phyloP scores from a whole-genome alignment of 148 eudicot genomes.

The Cornus controversa region DNA sequence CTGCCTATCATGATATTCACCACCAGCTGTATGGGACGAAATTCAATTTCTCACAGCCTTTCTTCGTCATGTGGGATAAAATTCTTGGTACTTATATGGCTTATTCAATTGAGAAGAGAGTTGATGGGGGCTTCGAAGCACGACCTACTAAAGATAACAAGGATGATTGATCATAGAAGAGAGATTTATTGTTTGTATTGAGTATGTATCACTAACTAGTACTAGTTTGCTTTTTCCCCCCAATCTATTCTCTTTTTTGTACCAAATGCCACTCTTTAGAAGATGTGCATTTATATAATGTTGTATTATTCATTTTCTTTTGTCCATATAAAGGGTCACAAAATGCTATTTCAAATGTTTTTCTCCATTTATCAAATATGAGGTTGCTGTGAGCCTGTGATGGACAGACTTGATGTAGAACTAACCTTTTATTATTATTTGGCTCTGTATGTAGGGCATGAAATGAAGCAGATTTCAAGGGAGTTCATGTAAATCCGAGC shows the following conservation, averaged over 20 bases:
- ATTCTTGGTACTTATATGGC: constrained; percentile 98
- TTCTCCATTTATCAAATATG: background rate
- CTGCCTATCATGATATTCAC: constrained; percentile 91
- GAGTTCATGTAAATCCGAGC: too few species aligned
- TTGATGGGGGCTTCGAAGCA: constrained; percentile 80
- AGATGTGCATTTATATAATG: constrained; percentile 17
- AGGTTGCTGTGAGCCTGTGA: too few species aligned
- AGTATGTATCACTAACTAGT: constrained; percentile 8
- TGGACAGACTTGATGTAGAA: too few species aligned
- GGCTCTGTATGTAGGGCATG: too few species aligned
- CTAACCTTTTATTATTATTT: too few species aligned
- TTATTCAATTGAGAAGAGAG: constrained; percentile 67
- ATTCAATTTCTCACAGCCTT: constrained; percentile 88
- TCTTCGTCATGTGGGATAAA: constrained; percentile 84
- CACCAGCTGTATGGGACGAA: constrained; percentile 92
- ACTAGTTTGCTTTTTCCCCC: background rate
- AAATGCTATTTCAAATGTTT: background rate
- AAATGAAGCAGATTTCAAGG: too few species aligned
- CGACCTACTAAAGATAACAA: constrained; percentile 62
- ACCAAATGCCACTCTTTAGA: background rate
- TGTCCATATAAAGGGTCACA: background rate
- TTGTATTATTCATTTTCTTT: constrained; percentile 13
- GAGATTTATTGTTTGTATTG: background rate
- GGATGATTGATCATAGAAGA: constrained; percentile 35
- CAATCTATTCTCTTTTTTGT: background rate